Conservation (phyloP, 2,329 filamentous ascomycete genomes). For the Aquanectria penicillioides region DNA sequence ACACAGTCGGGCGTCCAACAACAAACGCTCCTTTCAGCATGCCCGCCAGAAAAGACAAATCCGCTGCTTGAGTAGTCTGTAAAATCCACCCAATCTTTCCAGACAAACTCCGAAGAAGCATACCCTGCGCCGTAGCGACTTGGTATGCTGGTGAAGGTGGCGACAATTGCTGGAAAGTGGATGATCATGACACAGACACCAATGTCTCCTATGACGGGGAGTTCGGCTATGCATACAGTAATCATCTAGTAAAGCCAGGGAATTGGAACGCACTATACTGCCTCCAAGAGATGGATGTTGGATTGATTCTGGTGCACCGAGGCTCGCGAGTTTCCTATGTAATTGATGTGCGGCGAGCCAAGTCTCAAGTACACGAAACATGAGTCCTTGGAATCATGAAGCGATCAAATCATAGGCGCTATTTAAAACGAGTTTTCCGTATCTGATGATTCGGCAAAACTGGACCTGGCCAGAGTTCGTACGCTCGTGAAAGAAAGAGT, state of each 20-base stretch:
- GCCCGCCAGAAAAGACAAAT: conserved; percentile 48
- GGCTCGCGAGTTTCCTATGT: too few relatives aligned
- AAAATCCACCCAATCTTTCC: conserved; percentile 50
- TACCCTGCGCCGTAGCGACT: conserved; percentile 42
- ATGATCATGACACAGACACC: conserved; percentile 60
- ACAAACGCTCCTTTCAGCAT: conserved; percentile 73
- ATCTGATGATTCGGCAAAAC: too few relatives aligned
- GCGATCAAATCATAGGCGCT: too few relatives aligned
- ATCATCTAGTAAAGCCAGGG: too few relatives aligned
- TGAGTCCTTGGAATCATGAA: too few relatives aligned
- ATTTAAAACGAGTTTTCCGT: too few relatives aligned
- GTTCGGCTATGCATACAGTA: conserved; percentile 65
- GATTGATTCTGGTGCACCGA: too few relatives aligned
- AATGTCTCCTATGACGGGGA: conserved; percentile 61
- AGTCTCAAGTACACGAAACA: too few relatives aligned
- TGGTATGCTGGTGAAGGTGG: conserved; percentile 64
- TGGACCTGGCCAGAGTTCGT: too few relatives aligned
- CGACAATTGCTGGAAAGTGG: conserved; percentile 63
- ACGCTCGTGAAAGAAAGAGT: too few relatives aligned
- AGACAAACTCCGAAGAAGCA: conserved; percentile 49
- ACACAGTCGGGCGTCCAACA: conserved; percentile 72
- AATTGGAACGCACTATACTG: conserved; percentile 48
- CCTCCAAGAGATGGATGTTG: too few relatives aligned
- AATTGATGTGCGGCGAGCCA: too few relatives aligned
- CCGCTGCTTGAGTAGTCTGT: conserved; percentile 53